These are phyloP conservation scores for Fraxinus anomala DNA, from an alignment of 257 asterid species.

Conservation along the genomic window DNA sequence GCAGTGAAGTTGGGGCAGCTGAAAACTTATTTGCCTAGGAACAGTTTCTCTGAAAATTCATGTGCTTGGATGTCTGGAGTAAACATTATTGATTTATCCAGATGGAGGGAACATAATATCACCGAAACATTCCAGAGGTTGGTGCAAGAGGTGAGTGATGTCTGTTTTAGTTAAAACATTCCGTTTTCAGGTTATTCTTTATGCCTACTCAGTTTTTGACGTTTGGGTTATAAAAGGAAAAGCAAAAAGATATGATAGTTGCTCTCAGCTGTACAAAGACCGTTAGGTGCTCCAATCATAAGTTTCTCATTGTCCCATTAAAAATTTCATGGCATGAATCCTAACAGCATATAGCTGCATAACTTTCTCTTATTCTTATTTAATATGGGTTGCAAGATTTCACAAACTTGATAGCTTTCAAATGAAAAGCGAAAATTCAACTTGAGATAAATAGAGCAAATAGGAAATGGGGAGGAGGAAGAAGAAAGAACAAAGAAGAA, in stretches of 20 bases:
- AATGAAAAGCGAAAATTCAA: conserved; percentile 7
- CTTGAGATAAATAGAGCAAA: neutral
- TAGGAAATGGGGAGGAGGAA: neutral
- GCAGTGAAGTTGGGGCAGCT: conserved; percentile 66
- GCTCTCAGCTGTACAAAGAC: neutral
- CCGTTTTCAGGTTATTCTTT: conserved; percentile 16
- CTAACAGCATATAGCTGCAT: neutral
- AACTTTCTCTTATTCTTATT: conserved; percentile 4
- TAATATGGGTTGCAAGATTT: conserved; percentile 7
- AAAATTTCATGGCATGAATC: conserved; percentile 15
- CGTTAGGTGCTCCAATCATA: neutral
- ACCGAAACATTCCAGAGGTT: conserved; percentile 57
- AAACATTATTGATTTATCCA: conserved; percentile 68
- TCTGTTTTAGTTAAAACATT: conserved; percentile 13
- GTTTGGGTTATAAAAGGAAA: conserved; percentile 1
- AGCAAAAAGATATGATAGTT: conserved; percentile 3
- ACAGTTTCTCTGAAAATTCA: conserved; percentile 52
- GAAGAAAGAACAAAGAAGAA: conserved; percentile 23
- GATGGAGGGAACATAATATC: conserved; percentile 77
- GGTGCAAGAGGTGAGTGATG: conserved; percentile 73
- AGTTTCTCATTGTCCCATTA: conserved; percentile 19
- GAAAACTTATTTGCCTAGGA: conserved; percentile 48
- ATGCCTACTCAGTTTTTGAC: conserved; percentile 9
- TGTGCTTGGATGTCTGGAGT: conserved; percentile 96
- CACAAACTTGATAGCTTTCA: neutral